phyloP scores from a whole-genome alignment of 2,329 filamentous ascomycete species.

The Trichoderma sp. region DNA sequence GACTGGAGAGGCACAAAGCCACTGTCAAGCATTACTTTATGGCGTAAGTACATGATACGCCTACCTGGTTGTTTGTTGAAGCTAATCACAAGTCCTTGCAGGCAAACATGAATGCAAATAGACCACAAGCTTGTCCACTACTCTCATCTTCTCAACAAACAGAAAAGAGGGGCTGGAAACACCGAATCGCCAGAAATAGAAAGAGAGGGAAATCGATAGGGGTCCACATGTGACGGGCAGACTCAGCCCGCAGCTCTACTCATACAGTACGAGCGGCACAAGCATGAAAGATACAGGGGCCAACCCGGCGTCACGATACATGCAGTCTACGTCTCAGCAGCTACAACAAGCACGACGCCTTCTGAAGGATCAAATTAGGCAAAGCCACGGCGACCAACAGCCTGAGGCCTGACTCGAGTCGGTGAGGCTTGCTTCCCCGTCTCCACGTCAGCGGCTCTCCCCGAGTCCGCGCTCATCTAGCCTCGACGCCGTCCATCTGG shows the following conservation, averaged over 20 bases:
- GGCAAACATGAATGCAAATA: slow-evolving; percentile 7
- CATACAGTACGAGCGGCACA: neutral
- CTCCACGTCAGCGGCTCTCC: slow-evolving; percentile 24
- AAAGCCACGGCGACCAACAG: neutral
- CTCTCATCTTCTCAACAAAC: neutral
- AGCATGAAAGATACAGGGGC: neutral
- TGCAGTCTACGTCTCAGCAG: neutral
- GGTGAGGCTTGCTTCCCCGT: slow-evolving; percentile 10
- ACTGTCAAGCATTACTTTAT: slow-evolving; percentile 46
- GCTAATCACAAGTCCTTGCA: neutral
- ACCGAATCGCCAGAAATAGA: neutral
- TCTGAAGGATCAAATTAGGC: slow-evolving; percentile 5
- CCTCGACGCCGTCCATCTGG: slow-evolving; percentile 22
- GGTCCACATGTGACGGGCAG: slow-evolving; percentile 5
- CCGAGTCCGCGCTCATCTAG: slow-evolving; percentile 25
- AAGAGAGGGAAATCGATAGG: neutral
- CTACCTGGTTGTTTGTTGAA: neutral
- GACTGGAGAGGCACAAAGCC: slow-evolving; percentile 47
- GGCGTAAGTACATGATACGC: slow-evolving; percentile 32
- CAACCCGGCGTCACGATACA: neutral
- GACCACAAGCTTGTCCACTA: neutral
- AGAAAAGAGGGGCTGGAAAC: neutral
- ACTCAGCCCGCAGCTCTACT: neutral
- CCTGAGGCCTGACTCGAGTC: slow-evolving; percentile 5
- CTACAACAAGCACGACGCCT: slow-evolving; percentile 3